Conservation (phyloP, 2,329 filamentous ascomycete genomes). For the Venturia oleaginea region DNA sequence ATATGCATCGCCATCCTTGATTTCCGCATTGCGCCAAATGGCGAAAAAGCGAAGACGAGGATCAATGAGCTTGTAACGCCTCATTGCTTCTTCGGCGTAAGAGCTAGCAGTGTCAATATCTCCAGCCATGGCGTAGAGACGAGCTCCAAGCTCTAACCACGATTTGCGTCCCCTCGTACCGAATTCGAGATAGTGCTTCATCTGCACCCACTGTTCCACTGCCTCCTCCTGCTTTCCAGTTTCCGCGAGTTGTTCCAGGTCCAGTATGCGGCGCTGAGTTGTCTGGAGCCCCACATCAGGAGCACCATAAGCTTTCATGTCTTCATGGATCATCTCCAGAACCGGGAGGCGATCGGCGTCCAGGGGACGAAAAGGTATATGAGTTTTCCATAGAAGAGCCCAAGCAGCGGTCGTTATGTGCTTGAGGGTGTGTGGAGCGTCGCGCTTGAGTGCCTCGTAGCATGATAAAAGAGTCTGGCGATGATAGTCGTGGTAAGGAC, state of each 20-base stretch:
- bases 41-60: constrained; percentile 3
- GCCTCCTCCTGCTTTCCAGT: constrained; percentile 9
- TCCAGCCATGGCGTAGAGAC: constrained; percentile 4
- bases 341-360: background rate
- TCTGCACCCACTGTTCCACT: background rate
- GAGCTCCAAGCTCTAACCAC: constrained; percentile 9
- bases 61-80: constrained; percentile 62
- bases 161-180: background rate
- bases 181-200: background rate
- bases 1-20: background rate
- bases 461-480: background rate
- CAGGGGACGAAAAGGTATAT: constrained; percentile 1
- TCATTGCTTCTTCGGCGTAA: constrained; percentile 52
- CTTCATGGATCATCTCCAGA: background rate
- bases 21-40: constrained; percentile 2
- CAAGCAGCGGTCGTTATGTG: background rate
- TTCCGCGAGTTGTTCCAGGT: background rate
- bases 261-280: background rate
- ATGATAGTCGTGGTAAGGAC: background rate
- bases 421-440: background rate
- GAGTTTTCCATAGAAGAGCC: constrained; percentile 2
- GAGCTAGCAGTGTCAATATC: constrained; percentile 1
- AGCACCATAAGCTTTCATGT: background rate
- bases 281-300: background rate
- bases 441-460: constrained; percentile 3